Evolutionary conservation across 2,329 filamentous ascomycete species (phyloP), one percentile per base, ranked within the genome.

Genomic region (Stagonosporopsis chrysanthemi): DNA sequence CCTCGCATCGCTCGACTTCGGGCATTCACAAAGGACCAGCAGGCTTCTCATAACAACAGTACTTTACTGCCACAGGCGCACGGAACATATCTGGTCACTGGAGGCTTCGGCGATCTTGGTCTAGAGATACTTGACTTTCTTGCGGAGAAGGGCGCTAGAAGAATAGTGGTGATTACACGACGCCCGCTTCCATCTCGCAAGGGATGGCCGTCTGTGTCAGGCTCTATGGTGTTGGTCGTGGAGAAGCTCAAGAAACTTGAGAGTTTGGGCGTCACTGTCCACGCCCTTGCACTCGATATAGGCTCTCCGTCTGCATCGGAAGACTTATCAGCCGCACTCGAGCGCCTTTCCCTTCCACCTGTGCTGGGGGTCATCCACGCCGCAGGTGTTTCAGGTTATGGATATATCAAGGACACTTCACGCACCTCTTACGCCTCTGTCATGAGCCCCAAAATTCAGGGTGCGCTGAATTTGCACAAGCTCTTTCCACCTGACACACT

Each of bases 61-160:
- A 52, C 48, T 11, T 24, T 68, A 2, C 5, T 65, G 4, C 72
- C 73, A 7, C 26, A 67, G 74, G 22, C 68, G 69, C 67, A 75
- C n/a, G 78, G 79, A 2, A 80, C 79, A 0, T 81, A 81, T 54
- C 28, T 81, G 17, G 74, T 81, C 24, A 78, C 78, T 14, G 78
- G 79, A 39, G 77, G 78, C 1, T 65, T 80, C 14, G 78, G 78
- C 1, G 73, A 70, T 11, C 69, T 81, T 2, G 79, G 79, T 1
- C 69, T 81, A 4, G 73, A 74, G 40, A 65, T 75, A 0, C 71
- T 74, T 6, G 62, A 70, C 12, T 80, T 75, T 52, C 60, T 81
- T 3, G 72, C 76, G 1, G 66, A 76, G 28, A 72, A 77, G n/a
- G 78, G 77, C 0, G 79, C 78, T 28, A 70, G 77, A 2, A 70